Base-by-base conservation (phyloP, 305 asterid species). In the Solanum hybrid region DNA sequence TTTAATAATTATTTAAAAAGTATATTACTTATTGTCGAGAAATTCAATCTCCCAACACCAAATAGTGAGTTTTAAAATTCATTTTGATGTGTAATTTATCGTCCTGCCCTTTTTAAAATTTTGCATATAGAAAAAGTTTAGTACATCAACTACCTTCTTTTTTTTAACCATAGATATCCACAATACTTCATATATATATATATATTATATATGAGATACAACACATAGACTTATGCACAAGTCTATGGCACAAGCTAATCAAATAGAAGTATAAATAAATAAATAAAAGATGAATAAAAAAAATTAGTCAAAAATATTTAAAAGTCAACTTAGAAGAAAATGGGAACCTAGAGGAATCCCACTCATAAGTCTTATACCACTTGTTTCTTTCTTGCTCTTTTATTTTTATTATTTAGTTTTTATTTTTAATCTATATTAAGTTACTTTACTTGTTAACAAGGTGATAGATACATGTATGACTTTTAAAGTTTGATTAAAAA, bases 281-380 rank as follows among this genome's bases (percentile, higher is more conserved):
- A 60, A 19, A 60, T 40, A 42, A 42, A 42, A 42, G 6, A 42
- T 12, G 17, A 42, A 42, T 12, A 42, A 4, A 42, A 42, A 12
- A 42, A 12, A 42, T 12, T 42, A 42, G 17, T 42, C 56, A 42
- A 17, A 51, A 51, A 51, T 17, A 51, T 17, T 17, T 51, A 51
- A n/a, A 66, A 71, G 80, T 88, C 90, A 79, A 78, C 87, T 51
- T 17, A 10, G 35, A 78, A 45, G 76, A 51, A 78, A 88, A 88
- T 32, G 72, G 71, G 32, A 27, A 40, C 14, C 85, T 27, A 87
- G 24, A 42, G 42, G 84, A 76, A 29, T 88, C 72, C 34, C 84
- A 75, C 73, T 51, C 26, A 42, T 88, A 76, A 38, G 56, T 31
- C 86, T 42, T 73, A 31, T 13, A 72, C 40, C 81, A 76, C 81